These are phyloP conservation scores for Teratosphaeria pseudoeucalypti DNA, from an alignment of 2,329 filamentous ascomycete genomes.

Conservation along the genomic window DNA sequence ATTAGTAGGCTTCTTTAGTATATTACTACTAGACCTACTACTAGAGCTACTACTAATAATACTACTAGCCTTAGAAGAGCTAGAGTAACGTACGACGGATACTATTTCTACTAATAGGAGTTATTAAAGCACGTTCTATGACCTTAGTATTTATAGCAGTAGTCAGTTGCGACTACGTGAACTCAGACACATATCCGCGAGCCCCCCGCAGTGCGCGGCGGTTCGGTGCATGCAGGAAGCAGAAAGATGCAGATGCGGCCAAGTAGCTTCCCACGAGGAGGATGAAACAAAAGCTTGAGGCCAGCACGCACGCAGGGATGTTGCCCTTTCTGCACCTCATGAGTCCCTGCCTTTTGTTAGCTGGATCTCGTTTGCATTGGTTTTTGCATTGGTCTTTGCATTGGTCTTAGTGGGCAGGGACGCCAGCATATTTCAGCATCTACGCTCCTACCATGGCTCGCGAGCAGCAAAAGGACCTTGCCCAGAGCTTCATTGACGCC, in stretches of 20 bases:
- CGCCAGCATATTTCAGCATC: background rate
- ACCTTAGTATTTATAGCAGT: no score
- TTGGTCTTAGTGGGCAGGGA: background rate
- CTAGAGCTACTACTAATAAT: no score
- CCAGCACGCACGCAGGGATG: no score
- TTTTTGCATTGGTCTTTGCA: background rate
- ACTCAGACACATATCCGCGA: background rate
- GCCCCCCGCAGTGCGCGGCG: background rate
- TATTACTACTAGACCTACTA: no score
- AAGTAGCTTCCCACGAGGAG: background rate
- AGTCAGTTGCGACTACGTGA: background rate
- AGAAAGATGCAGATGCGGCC: background rate
- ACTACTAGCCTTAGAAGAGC: no score
- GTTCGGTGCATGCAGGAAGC: background rate
- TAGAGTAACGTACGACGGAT: no score
- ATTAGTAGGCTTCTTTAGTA: no score
- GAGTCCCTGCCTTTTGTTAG: background rate
- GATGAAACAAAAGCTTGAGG: background rate
- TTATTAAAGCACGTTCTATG: no score
- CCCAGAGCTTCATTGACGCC: constrained; percentile 4
- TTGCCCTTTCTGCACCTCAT: no score
- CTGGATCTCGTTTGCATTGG: no score
- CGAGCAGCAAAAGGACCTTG: constrained; percentile 6
- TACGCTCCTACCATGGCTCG: constrained; percentile 5
- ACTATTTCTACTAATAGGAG: no score